Conservation (phyloP, 2,329 filamentous ascomycete species). For the Trichoderma citrinoviride region DNA sequence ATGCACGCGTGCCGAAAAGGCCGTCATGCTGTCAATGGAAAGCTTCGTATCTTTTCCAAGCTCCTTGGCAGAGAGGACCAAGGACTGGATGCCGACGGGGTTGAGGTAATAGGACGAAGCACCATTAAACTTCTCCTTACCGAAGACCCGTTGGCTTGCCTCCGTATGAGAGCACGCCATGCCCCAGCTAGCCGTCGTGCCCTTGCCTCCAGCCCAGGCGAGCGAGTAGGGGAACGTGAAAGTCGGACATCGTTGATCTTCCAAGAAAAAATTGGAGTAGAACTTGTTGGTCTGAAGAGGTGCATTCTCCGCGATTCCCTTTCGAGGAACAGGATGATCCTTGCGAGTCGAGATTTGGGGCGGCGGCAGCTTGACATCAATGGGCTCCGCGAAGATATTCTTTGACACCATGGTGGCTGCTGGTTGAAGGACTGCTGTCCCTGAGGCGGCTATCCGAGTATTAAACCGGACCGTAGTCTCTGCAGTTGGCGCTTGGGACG, state of each 20-base stretch:
- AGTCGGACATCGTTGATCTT: slow-evolving; percentile 63
- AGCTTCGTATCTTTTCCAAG: slow-evolving; percentile 60
- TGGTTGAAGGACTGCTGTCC: neutral
- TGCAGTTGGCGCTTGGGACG: neutral
- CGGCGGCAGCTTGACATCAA: slow-evolving; percentile 52
- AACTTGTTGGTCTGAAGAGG: slow-evolving; percentile 77
- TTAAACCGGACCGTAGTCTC: neutral
- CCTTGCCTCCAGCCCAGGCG: slow-evolving; percentile 63
- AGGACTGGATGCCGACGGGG: slow-evolving; percentile 75
- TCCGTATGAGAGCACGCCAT: slow-evolving; percentile 75
- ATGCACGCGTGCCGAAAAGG: slow-evolving; percentile 64
- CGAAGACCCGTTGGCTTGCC: slow-evolving; percentile 63
- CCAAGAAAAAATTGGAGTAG: slow-evolving; percentile 77
- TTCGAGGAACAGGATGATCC: slow-evolving; percentile 59
- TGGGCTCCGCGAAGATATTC: slow-evolving; percentile 56
- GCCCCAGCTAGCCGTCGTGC: slow-evolving; percentile 67
- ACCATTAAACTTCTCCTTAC: slow-evolving; percentile 52
- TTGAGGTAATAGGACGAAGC: slow-evolving; percentile 74
- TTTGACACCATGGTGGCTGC: slow-evolving; percentile 30
- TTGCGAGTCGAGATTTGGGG: slow-evolving; percentile 44
- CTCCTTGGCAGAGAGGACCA: slow-evolving; percentile 77
- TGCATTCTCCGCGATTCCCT: slow-evolving; percentile 46
- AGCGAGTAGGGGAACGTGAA: slow-evolving; percentile 77
- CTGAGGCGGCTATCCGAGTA: neutral
- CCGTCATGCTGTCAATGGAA: slow-evolving; percentile 53